Evolutionary conservation across 768 basidiomycete species (phyloP).

Genomic region (Tricholoma bakamatsutake): DNA sequence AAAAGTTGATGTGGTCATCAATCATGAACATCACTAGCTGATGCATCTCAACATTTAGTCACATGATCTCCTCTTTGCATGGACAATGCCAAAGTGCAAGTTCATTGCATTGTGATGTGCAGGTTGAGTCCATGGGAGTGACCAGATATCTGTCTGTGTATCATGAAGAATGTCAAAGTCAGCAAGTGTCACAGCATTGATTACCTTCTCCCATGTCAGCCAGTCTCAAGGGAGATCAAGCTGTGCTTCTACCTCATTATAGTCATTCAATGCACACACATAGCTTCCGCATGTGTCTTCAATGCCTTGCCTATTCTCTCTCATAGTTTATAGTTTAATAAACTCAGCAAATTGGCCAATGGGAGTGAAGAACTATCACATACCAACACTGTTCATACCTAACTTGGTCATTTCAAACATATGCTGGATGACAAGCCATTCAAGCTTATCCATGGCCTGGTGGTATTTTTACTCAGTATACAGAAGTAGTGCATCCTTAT

Average conservation of each 20-base stretch:
- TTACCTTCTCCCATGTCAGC: background rate
- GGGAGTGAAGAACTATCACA: background rate
- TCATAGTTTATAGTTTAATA: constrained; percentile 27
- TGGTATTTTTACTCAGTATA: constrained; percentile 17
- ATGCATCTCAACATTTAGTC: constrained; percentile 1
- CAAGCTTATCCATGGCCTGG: constrained; percentile 24
- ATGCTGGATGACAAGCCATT: constrained; percentile 26
- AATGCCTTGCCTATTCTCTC: too few relatives aligned
- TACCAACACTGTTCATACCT: constrained; percentile 18
- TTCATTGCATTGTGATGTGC: background rate
- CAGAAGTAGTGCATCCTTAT: constrained; percentile 13
- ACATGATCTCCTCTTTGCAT: background rate
- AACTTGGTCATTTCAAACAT: too few relatives aligned
- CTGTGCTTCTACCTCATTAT: constrained; percentile 22
- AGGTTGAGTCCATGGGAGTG: background rate
- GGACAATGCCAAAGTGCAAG: too few relatives aligned
- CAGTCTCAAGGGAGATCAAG: background rate
- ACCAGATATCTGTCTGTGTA: background rate
- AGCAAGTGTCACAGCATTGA: background rate
- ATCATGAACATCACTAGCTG: background rate
- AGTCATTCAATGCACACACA: constrained; percentile 24
- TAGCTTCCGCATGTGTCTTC: too few relatives aligned
- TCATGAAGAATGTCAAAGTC: constrained; percentile 1
- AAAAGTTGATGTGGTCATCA: background rate
- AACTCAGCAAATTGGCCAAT: background rate